These are phyloP conservation scores for Sclerotinia nivalis DNA, from an alignment of 2,329 filamentous ascomycete species.

Conservation along the genomic window DNA sequence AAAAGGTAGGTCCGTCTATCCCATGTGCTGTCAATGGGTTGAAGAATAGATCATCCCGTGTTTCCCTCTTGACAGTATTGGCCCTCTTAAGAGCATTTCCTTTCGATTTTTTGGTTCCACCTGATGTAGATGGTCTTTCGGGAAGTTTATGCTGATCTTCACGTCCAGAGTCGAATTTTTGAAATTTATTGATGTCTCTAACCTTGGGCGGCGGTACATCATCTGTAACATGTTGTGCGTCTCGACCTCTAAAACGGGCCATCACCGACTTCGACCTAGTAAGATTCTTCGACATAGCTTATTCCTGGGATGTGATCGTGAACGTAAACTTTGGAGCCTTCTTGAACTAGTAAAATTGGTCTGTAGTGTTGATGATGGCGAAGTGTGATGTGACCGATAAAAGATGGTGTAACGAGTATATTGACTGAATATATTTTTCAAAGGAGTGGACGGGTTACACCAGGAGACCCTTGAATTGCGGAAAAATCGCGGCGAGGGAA, in stretches of 20 bases:
- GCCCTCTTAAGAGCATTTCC: conserved; percentile 28
- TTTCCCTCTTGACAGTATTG: conserved; percentile 36
- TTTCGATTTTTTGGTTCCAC: conserved; percentile 32
- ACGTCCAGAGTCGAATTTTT: conserved; percentile 31
- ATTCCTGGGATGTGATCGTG: conserved; percentile 6
- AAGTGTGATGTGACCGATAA: conserved; percentile 22
- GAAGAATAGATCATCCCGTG: conserved; percentile 40
- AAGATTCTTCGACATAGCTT: conserved; percentile 32
- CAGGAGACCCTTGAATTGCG: conserved; percentile 37
- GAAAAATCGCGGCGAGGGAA: conserved; percentile 23
- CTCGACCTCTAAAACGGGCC: conserved; percentile 34
- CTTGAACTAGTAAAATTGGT: background rate
- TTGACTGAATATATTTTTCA: conserved; percentile 23
- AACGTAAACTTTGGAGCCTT: conserved; percentile 2
- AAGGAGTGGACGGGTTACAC: conserved; percentile 41
- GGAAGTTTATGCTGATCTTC: conserved; percentile 31
- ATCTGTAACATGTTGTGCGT: conserved; percentile 39
- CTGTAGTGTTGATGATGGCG: conserved; percentile 26
- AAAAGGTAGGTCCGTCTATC: conserved; percentile 33
- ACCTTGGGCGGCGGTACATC: conserved; percentile 36
- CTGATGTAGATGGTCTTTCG: conserved; percentile 39
- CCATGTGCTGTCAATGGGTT: conserved; percentile 37
- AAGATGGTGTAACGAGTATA: conserved; percentile 32
- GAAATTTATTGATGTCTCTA: conserved; percentile 26
- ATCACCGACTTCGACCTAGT: conserved; percentile 31